Conservation (phyloP, 2,329 filamentous ascomycete species). For the Colletotrichum ledebouriae region DNA sequence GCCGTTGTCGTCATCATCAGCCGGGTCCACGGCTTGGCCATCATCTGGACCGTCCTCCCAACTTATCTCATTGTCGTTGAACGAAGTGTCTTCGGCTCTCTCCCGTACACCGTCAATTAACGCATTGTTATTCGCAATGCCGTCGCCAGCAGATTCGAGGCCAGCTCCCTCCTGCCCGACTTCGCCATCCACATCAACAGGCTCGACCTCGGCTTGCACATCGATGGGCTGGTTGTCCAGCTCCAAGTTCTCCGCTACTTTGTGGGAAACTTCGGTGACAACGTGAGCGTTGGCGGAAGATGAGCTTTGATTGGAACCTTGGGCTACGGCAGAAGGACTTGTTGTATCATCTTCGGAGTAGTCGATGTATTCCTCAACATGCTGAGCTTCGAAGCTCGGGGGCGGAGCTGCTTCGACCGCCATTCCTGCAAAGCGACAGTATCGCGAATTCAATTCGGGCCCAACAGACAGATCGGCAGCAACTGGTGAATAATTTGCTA, state of each 20-base stretch:
- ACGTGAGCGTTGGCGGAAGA: slow-evolving; percentile 31
- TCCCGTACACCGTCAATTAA: neutral
- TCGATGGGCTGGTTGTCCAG: slow-evolving; percentile 44
- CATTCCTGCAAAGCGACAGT: slow-evolving; percentile 17
- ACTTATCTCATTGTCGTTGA: slow-evolving; percentile 43
- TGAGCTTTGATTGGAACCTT: slow-evolving; percentile 28
- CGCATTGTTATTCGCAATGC: neutral
- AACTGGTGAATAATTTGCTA: neutral
- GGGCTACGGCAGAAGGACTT: slow-evolving; percentile 9
- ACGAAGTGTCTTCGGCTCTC: neutral
- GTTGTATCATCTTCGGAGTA: slow-evolving; percentile 42
- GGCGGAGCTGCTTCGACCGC: slow-evolving; percentile 30
- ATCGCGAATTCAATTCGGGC: neutral
- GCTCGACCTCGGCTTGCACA: slow-evolving; percentile 9
- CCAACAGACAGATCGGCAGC: neutral
- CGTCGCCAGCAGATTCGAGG: neutral
- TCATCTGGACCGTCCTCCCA: slow-evolving; percentile 39
- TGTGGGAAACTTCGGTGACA: slow-evolving; percentile 1
- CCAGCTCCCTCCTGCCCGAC: neutral
- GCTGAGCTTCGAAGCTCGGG: slow-evolving; percentile 30
- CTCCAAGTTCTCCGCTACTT: slow-evolving; percentile 28
- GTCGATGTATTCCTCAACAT: slow-evolving; percentile 39
- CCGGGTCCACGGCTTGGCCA: slow-evolving; percentile 3
- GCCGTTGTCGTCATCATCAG: neutral
- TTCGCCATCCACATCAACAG: slow-evolving; percentile 4